These are phyloP conservation scores for Isatis tinctoria DNA, from an alignment of 345 rosid genomes.

Conservation along the genomic window DNA sequence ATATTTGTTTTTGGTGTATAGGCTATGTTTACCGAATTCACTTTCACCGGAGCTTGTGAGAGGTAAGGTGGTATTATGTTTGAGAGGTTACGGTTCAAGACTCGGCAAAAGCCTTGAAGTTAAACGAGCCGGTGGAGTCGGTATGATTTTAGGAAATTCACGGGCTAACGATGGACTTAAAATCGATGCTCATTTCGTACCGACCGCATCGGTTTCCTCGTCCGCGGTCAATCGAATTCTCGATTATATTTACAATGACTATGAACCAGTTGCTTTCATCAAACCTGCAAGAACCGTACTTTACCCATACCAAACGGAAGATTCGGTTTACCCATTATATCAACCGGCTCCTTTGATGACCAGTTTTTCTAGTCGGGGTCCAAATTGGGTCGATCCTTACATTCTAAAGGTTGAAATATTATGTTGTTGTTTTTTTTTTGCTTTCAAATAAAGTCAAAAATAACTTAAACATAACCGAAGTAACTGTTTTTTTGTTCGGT, in stretches of 20 bases:
- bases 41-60: conserved; percentile 43
- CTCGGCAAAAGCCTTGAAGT: conserved; percentile 55
- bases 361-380: conserved; percentile 57
- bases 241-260: conserved; percentile 47
- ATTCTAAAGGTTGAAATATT: conserved; percentile 57
- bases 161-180: conserved; percentile 20
- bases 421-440: too few species aligned
- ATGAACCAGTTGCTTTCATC: conserved; percentile 44
- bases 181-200: conserved; percentile 52
- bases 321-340: neutral
- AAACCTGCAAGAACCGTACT: conserved; percentile 35
- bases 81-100: conserved; percentile 45
- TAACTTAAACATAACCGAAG: neutral
- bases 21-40: conserved; percentile 59
- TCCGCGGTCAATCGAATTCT: conserved; percentile 32
- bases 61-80: conserved; percentile 75
- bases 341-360: conserved; percentile 63
- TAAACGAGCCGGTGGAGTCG: conserved; percentile 69
- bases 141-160: conserved; percentile 50
- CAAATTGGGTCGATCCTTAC: conserved; percentile 43
- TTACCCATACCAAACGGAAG: conserved; percentile 13
- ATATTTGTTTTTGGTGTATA: conserved; percentile 2
- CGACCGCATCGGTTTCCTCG: conserved; percentile 40
- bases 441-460: too few species aligned
- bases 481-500: neutral